A percentile compares a stretch with the other conserved stretches of the same genome.
Evolutionary conservation across 2,329 filamentous ascomycete species (phyloP).

Genomic region (Aspergillus sp.): DNA sequence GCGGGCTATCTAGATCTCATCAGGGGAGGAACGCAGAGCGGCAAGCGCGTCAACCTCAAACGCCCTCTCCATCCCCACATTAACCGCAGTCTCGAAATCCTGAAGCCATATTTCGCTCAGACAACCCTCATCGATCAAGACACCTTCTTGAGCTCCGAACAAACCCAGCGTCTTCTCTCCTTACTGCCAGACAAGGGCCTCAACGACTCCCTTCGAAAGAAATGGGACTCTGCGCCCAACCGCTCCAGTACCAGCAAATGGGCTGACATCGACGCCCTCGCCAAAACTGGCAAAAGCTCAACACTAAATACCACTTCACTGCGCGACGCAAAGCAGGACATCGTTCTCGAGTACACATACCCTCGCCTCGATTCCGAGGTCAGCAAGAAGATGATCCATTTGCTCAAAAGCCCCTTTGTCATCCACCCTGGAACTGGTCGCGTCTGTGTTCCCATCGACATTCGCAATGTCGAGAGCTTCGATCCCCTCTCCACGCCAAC

Average conservation of each 20-base stretch:
- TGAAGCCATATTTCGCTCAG: slow-evolving; percentile 81
- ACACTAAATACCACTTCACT: slow-evolving; percentile 74
- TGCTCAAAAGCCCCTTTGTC: slow-evolving; percentile 96
- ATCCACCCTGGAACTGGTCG: slow-evolving; percentile 92
- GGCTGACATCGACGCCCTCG: slow-evolving; percentile 88
- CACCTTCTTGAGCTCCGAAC: slow-evolving; percentile 74
- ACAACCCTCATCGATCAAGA: slow-evolving; percentile 85
- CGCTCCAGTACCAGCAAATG: slow-evolving; percentile 82
- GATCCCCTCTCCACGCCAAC: slow-evolving; percentile 89
- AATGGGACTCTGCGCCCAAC: slow-evolving; percentile 84
- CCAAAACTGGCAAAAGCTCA: slow-evolving; percentile 74
- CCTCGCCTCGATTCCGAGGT: slow-evolving; percentile 96
- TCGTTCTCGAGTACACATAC: slow-evolving; percentile 97
- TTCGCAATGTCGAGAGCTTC: slow-evolving; percentile 73
- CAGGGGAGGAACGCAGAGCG: slow-evolving; percentile 81
- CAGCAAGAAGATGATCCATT: slow-evolving; percentile 95
- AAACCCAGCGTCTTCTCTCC: slow-evolving; percentile 77
- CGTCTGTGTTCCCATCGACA: slow-evolving; percentile 94
- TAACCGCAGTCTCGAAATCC: slow-evolving; percentile 78
- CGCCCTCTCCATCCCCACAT: slow-evolving; percentile 90
- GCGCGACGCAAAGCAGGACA: slow-evolving; percentile 89
- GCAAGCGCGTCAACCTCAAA: slow-evolving; percentile 82
- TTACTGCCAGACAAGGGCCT: slow-evolving; percentile 81
- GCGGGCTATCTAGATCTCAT: slow-evolving; percentile 89
- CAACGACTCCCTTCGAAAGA: slow-evolving; percentile 78